Evolutionary conservation across 2,329 filamentous ascomycete species (phyloP).

Genomic region (Colletotrichum cereale): DNA sequence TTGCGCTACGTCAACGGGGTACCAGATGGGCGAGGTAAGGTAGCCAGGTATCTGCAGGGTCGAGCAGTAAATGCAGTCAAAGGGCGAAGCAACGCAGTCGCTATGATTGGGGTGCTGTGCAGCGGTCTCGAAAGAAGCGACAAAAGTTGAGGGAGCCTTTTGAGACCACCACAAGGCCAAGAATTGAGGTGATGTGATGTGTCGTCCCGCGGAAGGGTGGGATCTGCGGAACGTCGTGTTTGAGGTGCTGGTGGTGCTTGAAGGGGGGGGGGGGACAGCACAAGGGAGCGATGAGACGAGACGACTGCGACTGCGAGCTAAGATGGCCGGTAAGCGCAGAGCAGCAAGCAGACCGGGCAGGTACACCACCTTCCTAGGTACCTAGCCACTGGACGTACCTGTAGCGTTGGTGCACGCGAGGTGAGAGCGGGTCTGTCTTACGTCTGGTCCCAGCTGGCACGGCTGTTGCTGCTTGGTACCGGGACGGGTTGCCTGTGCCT

Average conservation of each 20-base stretch:
- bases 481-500: constrained; percentile 22
- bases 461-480: constrained; percentile 2
- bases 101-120: constrained; percentile 36
- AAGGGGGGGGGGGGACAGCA: constrained; percentile 12
- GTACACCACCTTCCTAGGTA: not conserved
- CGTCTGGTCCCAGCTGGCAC: constrained; percentile 13
- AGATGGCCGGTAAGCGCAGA: constrained; percentile 4
- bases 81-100: constrained; percentile 37
- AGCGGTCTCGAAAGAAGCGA: constrained; percentile 19
- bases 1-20: constrained; percentile 39
- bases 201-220: constrained; percentile 31
- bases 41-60: not conserved
- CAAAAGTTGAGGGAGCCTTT: not conserved
- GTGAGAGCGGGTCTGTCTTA: not conserved
- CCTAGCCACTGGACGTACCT: not conserved
- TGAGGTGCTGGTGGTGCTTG: constrained; percentile 37
- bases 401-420: not conserved
- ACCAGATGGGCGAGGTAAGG: not conserved
- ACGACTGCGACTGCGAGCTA: constrained; percentile 17
- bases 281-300: constrained; percentile 34
- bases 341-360: not conserved
- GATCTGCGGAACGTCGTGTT: constrained; percentile 41
- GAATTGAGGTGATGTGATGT: constrained; percentile 33
- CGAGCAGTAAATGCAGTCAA: constrained; percentile 8
- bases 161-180: constrained; percentile 21